A percentile compares a stretch with the other conserved stretches of the same genome.
Evolutionary conservation across 257 asterid species (phyloP).

Genomic region (Handroanthus guayacan): DNA sequence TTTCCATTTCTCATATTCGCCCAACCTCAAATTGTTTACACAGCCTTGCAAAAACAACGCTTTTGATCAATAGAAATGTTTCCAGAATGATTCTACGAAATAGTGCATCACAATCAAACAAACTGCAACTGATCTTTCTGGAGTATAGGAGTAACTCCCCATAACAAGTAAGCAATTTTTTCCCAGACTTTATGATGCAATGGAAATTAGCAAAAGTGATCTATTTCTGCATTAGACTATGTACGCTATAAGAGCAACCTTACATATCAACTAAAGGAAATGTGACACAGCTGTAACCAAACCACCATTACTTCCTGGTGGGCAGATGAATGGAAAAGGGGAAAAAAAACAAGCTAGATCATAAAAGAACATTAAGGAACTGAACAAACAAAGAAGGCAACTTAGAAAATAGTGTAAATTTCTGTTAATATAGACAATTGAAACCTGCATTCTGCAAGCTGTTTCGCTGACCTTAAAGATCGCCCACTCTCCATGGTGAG

Average conservation of each 20-base stretch:
- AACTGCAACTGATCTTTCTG: neutral
- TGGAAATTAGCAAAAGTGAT: neutral
- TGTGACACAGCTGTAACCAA: neutral
- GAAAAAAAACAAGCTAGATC: neutral
- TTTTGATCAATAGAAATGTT: neutral
- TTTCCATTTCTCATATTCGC: neutral
- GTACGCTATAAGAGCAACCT: neutral
- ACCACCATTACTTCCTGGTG: neutral
- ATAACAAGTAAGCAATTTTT: neutral
- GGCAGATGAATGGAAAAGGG: neutral
- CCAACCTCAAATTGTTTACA: neutral
- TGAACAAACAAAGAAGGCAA: neutral
- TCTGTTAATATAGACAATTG: neutral
- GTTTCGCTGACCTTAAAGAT: constrained; percentile 33
- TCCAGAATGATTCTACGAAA: neutral
- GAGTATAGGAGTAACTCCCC: neutral
- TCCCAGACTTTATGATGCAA: neutral
- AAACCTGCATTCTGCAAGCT: constrained; percentile 33
- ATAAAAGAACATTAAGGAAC: neutral
- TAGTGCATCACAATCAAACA: neutral
- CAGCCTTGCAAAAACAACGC: neutral
- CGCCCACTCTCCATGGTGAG: constrained; percentile 36
- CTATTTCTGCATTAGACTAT: neutral
- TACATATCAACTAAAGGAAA: neutral
- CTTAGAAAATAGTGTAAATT: neutral